Percentiles rank a stretch among this genome's conserved stretches.
phyloP scores from a whole-genome alignment of 768 basidiomycete genomes.

The Podaxis carcinomalis region DNA sequence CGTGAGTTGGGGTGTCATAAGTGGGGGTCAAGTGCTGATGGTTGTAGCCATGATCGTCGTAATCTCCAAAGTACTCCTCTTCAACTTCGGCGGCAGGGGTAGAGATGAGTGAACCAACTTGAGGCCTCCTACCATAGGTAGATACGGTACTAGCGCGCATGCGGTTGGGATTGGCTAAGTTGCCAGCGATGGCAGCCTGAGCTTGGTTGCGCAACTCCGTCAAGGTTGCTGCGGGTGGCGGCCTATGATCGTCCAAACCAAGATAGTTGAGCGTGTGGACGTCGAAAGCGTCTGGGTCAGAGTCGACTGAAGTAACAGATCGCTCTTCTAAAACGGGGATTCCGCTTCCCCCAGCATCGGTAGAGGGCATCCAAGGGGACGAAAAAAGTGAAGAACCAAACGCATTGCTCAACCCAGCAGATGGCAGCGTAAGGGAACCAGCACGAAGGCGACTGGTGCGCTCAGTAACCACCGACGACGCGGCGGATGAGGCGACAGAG shows the following conservation, averaged over 20 bases:
- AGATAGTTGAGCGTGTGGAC: slow-evolving; percentile 96
- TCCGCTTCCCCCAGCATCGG: slow-evolving; percentile 48
- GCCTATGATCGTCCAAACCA: slow-evolving; percentile 79
- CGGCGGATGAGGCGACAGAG: slow-evolving; percentile 55
- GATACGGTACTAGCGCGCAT: slow-evolving; percentile 90
- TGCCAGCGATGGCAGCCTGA: slow-evolving; percentile 85
- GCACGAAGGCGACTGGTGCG: slow-evolving; percentile 85
- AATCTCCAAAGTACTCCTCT: slow-evolving; percentile 65
- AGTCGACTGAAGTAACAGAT: slow-evolving; percentile 75
- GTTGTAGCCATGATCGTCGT: slow-evolving; percentile 45
- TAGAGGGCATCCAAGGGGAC: slow-evolving; percentile 78
- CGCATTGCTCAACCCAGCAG: slow-evolving; percentile 72
- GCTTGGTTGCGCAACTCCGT: slow-evolving; percentile 87
- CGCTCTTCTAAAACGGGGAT: slow-evolving; percentile 76
- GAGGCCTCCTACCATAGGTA: slow-evolving; percentile 72
- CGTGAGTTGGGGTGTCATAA: slow-evolving; percentile 54
- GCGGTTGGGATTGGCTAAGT: slow-evolving; percentile 74
- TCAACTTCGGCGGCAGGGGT: slow-evolving; percentile 72
- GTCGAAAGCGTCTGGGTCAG: slow-evolving; percentile 81
- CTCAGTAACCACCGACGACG: slow-evolving; percentile 49
- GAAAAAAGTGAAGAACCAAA: slow-evolving; percentile 90
- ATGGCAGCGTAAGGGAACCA: slow-evolving; percentile 85
- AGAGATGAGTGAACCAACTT: slow-evolving; percentile 55
- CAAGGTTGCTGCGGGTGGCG: slow-evolving; percentile 87
- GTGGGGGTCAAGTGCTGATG: slow-evolving; percentile 53